These are phyloP conservation scores for Phytopythium ostracodes DNA, from an alignment of 352 stramenopile genomes.

Conservation along the genomic window DNA sequence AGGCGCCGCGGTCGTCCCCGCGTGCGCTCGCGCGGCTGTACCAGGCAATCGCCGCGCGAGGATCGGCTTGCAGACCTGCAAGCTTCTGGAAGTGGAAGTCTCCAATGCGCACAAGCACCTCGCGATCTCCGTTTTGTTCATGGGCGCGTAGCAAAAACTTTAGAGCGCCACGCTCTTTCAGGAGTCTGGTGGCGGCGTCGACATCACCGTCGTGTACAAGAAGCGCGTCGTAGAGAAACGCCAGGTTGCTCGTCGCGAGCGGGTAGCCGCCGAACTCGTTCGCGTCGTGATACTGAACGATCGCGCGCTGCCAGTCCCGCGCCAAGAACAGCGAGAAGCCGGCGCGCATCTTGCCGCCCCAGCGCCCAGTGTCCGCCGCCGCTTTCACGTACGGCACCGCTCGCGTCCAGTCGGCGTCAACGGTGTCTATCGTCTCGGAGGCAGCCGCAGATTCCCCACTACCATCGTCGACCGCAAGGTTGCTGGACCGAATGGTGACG, in stretches of 20 bases:
- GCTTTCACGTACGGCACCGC: slow-evolving; percentile 53
- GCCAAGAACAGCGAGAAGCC: slow-evolving; percentile 64
- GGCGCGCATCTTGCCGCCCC: slow-evolving; percentile 43
- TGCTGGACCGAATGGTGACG: slow-evolving; percentile 14
- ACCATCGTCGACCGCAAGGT: no score
- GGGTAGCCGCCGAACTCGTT: slow-evolving; percentile 45
- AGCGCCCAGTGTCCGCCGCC: slow-evolving; percentile 57
- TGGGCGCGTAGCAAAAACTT: slow-evolving; percentile 35
- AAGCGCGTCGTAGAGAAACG: slow-evolving; percentile 68
- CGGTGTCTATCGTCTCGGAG: background rate
- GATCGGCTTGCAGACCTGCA: slow-evolving; percentile 28
- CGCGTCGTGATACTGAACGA: slow-evolving; percentile 63
- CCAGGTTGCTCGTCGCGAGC: slow-evolving; percentile 67
- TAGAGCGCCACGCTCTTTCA: slow-evolving; percentile 30
- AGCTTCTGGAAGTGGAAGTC: slow-evolving; percentile 77
- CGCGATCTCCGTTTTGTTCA: slow-evolving; percentile 40
- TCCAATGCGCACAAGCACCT: slow-evolving; percentile 64
- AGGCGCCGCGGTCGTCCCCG: slow-evolving; percentile 51
- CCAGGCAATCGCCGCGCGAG: slow-evolving; percentile 43
- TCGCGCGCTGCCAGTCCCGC: slow-evolving; percentile 37
- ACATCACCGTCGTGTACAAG: slow-evolving; percentile 11
- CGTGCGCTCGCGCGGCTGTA: slow-evolving; percentile 70
- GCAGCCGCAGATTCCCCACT: background rate
- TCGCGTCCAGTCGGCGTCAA: slow-evolving; percentile 2
- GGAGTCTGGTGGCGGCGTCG: slow-evolving; percentile 10